Conservation (phyloP, 2,329 filamentous ascomycete genomes). For the Dactylonectria macrodidyma region DNA sequence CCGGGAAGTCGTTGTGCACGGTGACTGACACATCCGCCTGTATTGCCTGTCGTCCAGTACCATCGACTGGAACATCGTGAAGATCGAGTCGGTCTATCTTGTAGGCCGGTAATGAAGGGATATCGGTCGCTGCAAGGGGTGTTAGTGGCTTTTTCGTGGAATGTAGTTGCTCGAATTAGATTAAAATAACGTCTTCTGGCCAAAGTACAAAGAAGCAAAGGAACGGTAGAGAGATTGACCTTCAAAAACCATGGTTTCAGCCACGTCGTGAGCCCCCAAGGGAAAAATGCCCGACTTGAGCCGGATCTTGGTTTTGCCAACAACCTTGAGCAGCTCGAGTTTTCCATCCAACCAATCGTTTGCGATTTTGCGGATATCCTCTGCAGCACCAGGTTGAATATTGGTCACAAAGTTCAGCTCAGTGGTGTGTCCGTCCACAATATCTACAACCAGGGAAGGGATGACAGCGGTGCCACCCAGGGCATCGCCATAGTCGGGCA, state of each 20-base stretch:
- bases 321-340: conserved; percentile 78
- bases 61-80: conserved; percentile 74
- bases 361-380: conserved; percentile 83
- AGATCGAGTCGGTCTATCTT: conserved; percentile 87
- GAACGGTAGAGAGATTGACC: conserved; percentile 81
- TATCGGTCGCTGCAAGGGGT: conserved; percentile 69
- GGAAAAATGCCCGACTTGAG: conserved; percentile 85
- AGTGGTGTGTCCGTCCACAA: conserved; percentile 84
- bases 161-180: conserved; percentile 42
- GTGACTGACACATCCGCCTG: conserved; percentile 83
- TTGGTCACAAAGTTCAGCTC: conserved; percentile 85
- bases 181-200: conserved; percentile 66
- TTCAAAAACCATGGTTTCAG: conserved; percentile 84
- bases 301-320: conserved; percentile 80
- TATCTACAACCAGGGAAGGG: conserved; percentile 81
- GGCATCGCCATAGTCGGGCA: conserved; percentile 86
- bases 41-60: conserved; percentile 74
- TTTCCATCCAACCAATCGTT: conserved; percentile 91
- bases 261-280: conserved; percentile 82
- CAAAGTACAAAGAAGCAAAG: conserved; percentile 73
- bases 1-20: conserved; percentile 82
- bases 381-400: conserved; percentile 81
- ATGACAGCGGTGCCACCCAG: conserved; percentile 83
- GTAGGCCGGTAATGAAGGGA: conserved; percentile 85
- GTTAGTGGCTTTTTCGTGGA: conserved; percentile 49